Percentiles rank a stretch among this genome's conserved stretches.
phyloP scores from a whole-genome alignment of 139 green algal genomes.

The Coccomyxa sp. region DNA sequence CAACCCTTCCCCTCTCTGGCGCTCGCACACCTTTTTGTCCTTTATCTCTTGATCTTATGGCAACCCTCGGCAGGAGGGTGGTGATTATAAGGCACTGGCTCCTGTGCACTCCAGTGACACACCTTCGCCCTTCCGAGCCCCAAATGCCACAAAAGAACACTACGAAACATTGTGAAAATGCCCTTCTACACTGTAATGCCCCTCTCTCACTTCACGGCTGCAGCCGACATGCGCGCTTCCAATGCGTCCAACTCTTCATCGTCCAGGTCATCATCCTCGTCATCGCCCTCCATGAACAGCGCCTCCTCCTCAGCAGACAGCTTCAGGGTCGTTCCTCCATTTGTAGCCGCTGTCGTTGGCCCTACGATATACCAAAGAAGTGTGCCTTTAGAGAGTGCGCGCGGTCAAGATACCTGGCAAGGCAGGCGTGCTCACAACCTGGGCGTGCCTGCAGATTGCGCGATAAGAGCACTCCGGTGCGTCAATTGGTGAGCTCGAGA shows the following conservation, averaged over 20 bases:
- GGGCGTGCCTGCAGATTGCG: background rate
- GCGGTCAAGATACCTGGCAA: background rate
- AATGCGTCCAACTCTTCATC: constrained; percentile 6
- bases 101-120: no score
- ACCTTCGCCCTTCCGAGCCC: no score
- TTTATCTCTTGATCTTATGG: no score
- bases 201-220: background rate
- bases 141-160: no score
- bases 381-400: no score
- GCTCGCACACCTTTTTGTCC: no score
- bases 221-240: background rate
- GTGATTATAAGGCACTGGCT: no score
- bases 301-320: background rate
- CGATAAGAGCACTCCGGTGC: background rate
- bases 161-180: no score
- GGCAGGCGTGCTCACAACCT: no score
- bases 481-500: background rate
- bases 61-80: no score
- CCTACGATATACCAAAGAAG: background rate
- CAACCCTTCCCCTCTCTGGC: no score
- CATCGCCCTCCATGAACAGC: background rate
- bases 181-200: no score
- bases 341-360: background rate
- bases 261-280: constrained; percentile 1
- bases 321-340: background rate